These are phyloP conservation scores for Tolypocladium endophyticum DNA, from an alignment of 2,329 filamentous ascomycete genomes.

Conservation along the genomic window DNA sequence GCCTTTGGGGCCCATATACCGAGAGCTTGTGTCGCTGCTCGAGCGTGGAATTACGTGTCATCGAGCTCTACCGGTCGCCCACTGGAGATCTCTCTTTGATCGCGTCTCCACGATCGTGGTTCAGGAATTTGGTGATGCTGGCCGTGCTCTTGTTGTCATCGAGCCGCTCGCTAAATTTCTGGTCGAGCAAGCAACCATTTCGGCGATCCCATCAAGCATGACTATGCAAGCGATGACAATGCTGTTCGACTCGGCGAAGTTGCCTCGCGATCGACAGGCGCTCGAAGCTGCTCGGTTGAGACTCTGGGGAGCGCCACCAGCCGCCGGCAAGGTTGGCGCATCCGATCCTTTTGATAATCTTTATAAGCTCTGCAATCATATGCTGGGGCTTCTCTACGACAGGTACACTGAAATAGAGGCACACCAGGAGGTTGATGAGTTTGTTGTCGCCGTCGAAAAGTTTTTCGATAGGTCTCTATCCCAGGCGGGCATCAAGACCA, in stretches of 20 bases:
- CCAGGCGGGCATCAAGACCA: conserved; percentile 40
- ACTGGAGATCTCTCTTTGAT: conserved; percentile 47
- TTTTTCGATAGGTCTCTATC: conserved; percentile 40
- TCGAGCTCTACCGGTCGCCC: conserved; percentile 32
- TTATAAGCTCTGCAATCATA: conserved; percentile 46
- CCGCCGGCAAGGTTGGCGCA: conserved; percentile 26
- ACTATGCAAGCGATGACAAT: conserved; percentile 21
- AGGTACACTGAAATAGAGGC: conserved; percentile 26
- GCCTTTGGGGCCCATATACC: conserved; percentile 56
- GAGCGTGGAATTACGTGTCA: conserved; percentile 45
- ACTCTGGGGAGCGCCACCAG: conserved; percentile 44
- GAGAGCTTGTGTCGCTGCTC: conserved; percentile 58
- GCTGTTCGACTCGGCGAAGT: conserved; percentile 34
- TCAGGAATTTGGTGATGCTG: conserved; percentile 56
- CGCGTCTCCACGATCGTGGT: conserved; percentile 45
- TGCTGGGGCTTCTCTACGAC: conserved; percentile 46
- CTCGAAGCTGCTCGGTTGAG: conserved; percentile 54
- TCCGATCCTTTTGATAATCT: conserved; percentile 57
- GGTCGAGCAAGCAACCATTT: conserved; percentile 19
- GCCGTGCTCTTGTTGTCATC: conserved; percentile 53
- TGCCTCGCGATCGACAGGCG: conserved; percentile 50
- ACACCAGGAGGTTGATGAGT: conserved; percentile 25
- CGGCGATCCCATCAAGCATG: conserved; percentile 17
- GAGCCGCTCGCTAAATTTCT: conserved; percentile 58
- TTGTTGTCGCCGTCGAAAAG: conserved; percentile 41